Conservation (phyloP, 495 filamentous ascomycete genomes). For the Aspergillus panamensis region DNA sequence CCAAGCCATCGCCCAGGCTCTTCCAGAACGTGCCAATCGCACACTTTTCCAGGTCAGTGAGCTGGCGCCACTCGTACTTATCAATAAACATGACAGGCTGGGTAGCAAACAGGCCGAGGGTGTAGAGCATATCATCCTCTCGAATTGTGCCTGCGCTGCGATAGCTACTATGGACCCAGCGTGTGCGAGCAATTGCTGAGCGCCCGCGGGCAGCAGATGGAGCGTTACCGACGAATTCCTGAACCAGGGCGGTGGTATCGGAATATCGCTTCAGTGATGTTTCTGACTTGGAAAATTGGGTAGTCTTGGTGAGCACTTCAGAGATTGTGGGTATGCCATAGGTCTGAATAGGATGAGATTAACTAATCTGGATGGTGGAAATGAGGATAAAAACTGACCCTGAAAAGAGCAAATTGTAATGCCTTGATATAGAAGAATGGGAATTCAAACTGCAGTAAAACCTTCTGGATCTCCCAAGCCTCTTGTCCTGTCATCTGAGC, state of each 20-base stretch:
- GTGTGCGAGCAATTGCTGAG: slow-evolving; percentile 58
- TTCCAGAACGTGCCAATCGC: slow-evolving; percentile 67
- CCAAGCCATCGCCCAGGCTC: slow-evolving; percentile 58
- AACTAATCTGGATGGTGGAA: too few species aligned
- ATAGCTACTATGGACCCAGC: slow-evolving; percentile 63
- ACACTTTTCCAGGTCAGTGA: slow-evolving; percentile 62
- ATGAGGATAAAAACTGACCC: slow-evolving; percentile 41
- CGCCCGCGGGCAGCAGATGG: slow-evolving; percentile 49
- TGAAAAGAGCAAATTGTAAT: slow-evolving; percentile 64
- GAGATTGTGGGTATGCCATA: slow-evolving; percentile 66
- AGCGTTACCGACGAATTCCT: slow-evolving; percentile 48
- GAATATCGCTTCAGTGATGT: slow-evolving; percentile 60
- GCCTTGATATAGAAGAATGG: slow-evolving; percentile 53
- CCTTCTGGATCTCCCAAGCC: slow-evolving; percentile 53
- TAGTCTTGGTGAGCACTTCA: slow-evolving; percentile 52
- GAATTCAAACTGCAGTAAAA: slow-evolving; percentile 51
- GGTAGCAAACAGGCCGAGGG: slow-evolving; percentile 57
- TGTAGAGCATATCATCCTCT: slow-evolving; percentile 66
- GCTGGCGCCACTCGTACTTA: slow-evolving; percentile 59
- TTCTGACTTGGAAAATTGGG: slow-evolving; percentile 51
- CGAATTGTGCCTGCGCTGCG: slow-evolving; percentile 55
- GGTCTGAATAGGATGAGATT: slow-evolving; percentile 38
- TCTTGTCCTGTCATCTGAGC: slow-evolving; percentile 61
- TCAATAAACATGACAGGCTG: slow-evolving; percentile 58
- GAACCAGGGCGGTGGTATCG: slow-evolving; percentile 58